Evolutionary conservation across 148 eudicot genomes (phyloP), one percentile per base, ranked within the genome.

Genomic region (Nyssa sinensis): DNA sequence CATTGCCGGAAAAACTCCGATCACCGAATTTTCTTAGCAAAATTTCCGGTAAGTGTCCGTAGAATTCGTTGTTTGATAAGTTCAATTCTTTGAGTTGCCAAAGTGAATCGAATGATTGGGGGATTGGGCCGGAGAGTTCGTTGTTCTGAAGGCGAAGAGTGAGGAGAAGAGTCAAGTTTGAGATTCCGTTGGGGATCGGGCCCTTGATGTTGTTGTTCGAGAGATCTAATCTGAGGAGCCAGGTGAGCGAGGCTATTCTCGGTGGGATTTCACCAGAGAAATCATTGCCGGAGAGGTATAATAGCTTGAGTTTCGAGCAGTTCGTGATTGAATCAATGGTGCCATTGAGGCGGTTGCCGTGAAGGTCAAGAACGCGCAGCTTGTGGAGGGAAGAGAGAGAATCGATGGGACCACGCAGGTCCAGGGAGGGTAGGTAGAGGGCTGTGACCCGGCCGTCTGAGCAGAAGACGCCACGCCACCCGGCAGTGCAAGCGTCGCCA

Each of bases 321-420:
- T 35, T 67, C 1, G 88, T 31, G 60, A 92, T 28, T 17, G 90
- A 75, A 5, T 79, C 61, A 9, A 94, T 41, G 44, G 91, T 75
- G 74, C 97, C 95, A 67, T 94, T 94, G 44, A 94, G 83, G 76
- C 97, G 96, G 81, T 92, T 94, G 35, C 73, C 44, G 19, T 83
- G 83, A 78, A 94, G 92, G 66, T 94, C 97, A n/a, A 94, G 88
- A 65, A 83, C 27, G 21, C 96, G 96, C 51, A 94, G 97, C 75
- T 90, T 88, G 47, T 84, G 83, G 44, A 92, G 87, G 9, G 88
- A 82, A 69, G 98, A 77, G 58, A 94, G 90, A 28, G 97, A 75
- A 25, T 61, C 49, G 61, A 94, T 51, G 2, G 96, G 85, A n/a
- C 98, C 98, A 1, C 96, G 97, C 69, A 94, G 93, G 60, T 83